Evolutionary conservation across 495 filamentous ascomycete species (phyloP).

Genomic region (Talaromyces nanjingensis): DNA sequence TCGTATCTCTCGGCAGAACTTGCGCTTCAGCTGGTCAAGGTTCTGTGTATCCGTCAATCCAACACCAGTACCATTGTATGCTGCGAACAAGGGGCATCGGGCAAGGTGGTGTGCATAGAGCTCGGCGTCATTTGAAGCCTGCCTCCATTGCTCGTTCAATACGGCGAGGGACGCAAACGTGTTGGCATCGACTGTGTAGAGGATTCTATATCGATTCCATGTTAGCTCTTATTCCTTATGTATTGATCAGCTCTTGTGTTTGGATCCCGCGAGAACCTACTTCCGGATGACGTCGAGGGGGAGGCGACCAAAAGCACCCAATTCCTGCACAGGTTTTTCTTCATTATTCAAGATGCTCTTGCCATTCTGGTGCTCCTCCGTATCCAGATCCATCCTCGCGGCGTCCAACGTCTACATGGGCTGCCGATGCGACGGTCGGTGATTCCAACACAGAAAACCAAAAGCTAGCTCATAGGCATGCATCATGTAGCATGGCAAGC

Average conservation of each 20-base stretch:
- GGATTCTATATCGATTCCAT: constrained; percentile 49
- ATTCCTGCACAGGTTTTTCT: background rate
- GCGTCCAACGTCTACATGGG: constrained; percentile 3
- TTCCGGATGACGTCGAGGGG: constrained; percentile 22
- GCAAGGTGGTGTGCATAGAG: constrained; percentile 74
- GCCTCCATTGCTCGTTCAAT: constrained; percentile 73
- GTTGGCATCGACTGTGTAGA: constrained; percentile 66
- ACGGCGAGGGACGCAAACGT: constrained; percentile 77
- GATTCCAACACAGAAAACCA: constrained; percentile 7
- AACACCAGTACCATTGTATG: constrained; percentile 41
- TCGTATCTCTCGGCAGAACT: constrained; percentile 66
- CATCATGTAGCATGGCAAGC: constrained; percentile 7
- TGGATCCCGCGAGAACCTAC: background rate
- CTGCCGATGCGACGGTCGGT: background rate
- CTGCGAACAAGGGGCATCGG: constrained; percentile 59
- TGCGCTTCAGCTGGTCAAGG: constrained; percentile 52
- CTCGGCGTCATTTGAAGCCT: constrained; percentile 59
- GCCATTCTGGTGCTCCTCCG: background rate
- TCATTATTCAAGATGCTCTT: background rate
- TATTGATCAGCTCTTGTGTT: background rate
- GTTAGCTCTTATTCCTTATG: background rate
- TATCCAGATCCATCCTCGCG: constrained; percentile 9
- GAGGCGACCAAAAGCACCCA: constrained; percentile 18
- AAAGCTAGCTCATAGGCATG: constrained; percentile 6
- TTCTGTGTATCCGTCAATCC: constrained; percentile 41